These are phyloP conservation scores for Verticillium zaregamsianum DNA, from an alignment of 2,329 filamentous ascomycete species.

Conservation along the genomic window DNA sequence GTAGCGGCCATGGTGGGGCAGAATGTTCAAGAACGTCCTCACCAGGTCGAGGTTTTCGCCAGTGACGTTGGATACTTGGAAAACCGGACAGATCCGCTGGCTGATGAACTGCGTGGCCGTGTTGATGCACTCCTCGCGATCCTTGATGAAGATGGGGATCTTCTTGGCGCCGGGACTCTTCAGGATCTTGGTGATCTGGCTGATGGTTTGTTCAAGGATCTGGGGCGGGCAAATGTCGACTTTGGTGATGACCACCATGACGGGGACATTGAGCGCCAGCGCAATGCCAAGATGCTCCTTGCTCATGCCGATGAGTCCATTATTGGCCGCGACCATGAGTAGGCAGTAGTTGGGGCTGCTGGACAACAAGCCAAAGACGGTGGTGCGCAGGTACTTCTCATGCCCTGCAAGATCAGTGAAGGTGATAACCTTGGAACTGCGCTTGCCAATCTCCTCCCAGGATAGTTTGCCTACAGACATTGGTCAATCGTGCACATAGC, in stretches of 20 bases:
- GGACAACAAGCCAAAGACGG: conserved; percentile 90
- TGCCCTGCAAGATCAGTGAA: conserved; percentile 96
- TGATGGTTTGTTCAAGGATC: conserved; percentile 89
- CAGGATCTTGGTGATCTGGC: conserved; percentile 85
- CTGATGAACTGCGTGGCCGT: conserved; percentile 95
- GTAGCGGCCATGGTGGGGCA: conserved; percentile 92
- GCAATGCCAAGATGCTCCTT: conserved; percentile 97
- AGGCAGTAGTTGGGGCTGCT: conserved; percentile 97
- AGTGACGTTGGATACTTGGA: conserved; percentile 97
- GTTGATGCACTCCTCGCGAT: conserved; percentile 85
- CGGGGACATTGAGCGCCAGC: conserved; percentile 88
- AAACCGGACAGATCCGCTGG: conserved; percentile 92
- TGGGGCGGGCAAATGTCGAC: conserved; percentile 97
- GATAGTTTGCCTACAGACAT: conserved; percentile 56
- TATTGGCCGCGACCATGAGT: conserved; percentile 97
- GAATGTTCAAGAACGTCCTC: conserved; percentile 87
- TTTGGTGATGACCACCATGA: conserved; percentile 97
- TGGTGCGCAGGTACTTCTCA: conserved; percentile 91
- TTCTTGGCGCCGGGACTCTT: conserved; percentile 92
- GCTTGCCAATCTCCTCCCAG: conserved; percentile 96
- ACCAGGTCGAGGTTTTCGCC: conserved; percentile 88
- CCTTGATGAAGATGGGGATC: conserved; percentile 93
- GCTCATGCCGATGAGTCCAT: conserved; percentile 95
- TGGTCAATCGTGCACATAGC: conserved; percentile 10
- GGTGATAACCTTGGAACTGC: conserved; percentile 92